Evolutionary conservation across 495 filamentous ascomycete species (phyloP).

Genomic region (Apiosordaria backusii): DNA sequence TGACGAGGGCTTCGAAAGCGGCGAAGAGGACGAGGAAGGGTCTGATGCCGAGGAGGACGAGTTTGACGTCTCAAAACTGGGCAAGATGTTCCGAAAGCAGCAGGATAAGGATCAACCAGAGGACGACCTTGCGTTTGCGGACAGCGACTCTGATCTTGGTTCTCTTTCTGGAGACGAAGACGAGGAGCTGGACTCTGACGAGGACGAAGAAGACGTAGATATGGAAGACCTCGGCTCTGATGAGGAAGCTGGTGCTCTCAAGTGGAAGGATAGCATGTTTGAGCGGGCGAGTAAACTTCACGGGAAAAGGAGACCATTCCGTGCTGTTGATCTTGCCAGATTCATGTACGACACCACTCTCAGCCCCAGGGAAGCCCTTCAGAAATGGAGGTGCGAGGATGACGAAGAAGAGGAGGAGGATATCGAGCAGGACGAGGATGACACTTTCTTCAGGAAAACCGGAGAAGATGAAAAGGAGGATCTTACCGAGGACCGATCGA

Average conservation of each 20-base stretch:
- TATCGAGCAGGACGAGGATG: slow-evolving; percentile 58
- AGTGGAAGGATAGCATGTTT: slow-evolving; percentile 85
- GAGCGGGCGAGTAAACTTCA: slow-evolving; percentile 72
- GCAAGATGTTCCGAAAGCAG: slow-evolving; percentile 49
- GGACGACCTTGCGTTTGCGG: slow-evolving; percentile 79
- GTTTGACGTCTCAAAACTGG: slow-evolving; percentile 54
- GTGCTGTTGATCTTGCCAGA: slow-evolving; percentile 73
- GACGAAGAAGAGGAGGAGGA: slow-evolving; percentile 50
- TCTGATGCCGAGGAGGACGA: slow-evolving; percentile 50
- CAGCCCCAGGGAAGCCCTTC: slow-evolving; percentile 68
- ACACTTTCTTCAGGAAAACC: slow-evolving; percentile 75
- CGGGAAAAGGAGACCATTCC: slow-evolving; percentile 61
- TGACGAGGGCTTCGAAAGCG: slow-evolving; percentile 61
- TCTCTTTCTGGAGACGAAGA: slow-evolving; percentile 73
- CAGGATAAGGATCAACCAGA: slow-evolving; percentile 42
- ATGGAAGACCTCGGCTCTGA: slow-evolving; percentile 50
- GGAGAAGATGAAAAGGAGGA: slow-evolving; percentile 63
- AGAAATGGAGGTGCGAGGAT: slow-evolving; percentile 76
- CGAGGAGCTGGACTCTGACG: slow-evolving; percentile 55
- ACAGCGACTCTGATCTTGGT: slow-evolving; percentile 92
- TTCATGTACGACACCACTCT: slow-evolving; percentile 85
- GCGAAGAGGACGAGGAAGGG: slow-evolving; percentile 52
- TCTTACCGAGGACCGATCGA: slow-evolving; percentile 63
- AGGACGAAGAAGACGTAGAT: slow-evolving; percentile 51
- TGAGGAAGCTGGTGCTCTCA: slow-evolving; percentile 62